A percentile compares a stretch with the other conserved stretches of the same genome.
Conservation (phyloP, 2,329 filamentous ascomycete species). For the Exophiala sideris region DNA sequence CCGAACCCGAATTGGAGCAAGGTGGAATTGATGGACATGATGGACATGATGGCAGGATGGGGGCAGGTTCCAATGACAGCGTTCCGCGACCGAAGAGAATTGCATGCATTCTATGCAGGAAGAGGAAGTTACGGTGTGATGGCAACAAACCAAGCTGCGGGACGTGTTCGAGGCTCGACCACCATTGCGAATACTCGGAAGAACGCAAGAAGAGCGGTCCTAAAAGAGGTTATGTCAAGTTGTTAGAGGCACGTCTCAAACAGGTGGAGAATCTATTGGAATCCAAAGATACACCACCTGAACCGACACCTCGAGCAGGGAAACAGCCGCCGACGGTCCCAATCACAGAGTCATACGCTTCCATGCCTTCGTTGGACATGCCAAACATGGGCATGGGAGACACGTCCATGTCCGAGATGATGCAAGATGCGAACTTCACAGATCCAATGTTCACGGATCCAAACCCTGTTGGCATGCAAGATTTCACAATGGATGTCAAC, state of each 20-base stretch:
- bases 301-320: background rate
- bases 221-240: conserved; percentile 91
- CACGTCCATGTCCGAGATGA: conserved; percentile 17
- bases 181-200: conserved; percentile 87
- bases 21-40: conserved; percentile 4
- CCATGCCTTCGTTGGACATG: conserved; percentile 15
- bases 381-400: conserved; percentile 4
- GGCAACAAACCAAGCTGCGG: conserved; percentile 79
- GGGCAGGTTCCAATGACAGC: conserved; percentile 12
- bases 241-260: conserved; percentile 77
- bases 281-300: conserved; percentile 15
- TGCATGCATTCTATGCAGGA: conserved; percentile 90
- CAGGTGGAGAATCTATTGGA: conserved; percentile 29
- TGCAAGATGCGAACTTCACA: conserved; percentile 1
- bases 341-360: conserved; percentile 3
- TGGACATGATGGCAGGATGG: background rate
- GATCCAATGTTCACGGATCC: conserved; percentile 20
- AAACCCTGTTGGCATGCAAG: conserved; percentile 16
- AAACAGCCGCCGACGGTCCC: background rate
- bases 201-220: conserved; percentile 91
- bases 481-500: conserved; percentile 28
- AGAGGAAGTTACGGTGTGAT: conserved; percentile 64
- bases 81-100: conserved; percentile 85
- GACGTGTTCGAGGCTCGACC: conserved; percentile 80
- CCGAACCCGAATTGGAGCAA: conserved; percentile 1